Evolutionary conservation across 306 rosid genomes (phyloP).

Genomic region (Acacia crassicarpa): DNA sequence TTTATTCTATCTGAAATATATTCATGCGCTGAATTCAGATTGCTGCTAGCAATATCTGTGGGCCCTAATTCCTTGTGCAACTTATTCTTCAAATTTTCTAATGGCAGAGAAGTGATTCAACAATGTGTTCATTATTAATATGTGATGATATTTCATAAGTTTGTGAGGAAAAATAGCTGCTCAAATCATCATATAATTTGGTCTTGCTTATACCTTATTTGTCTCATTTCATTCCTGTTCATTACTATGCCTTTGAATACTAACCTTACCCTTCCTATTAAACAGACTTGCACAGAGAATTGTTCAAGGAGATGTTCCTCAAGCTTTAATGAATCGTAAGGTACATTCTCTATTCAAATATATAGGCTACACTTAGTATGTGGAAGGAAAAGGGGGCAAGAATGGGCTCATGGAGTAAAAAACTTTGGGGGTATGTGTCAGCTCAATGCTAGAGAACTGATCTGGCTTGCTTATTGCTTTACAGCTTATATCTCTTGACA

Average conservation of each 20-base stretch:
- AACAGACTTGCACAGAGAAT: conserved; percentile 98
- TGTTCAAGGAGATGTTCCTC: conserved; percentile 97
- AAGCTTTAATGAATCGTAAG: conserved; percentile 95
- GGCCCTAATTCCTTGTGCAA: neutral
- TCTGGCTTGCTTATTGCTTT: conserved; percentile 20
- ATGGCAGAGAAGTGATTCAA: neutral
- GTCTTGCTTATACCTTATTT: conserved; percentile 9
- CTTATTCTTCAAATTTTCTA: conserved; percentile 7
- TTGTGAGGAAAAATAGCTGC: neutral
- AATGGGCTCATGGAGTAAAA: conserved; percentile 12
- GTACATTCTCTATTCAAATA: conserved; percentile 48
- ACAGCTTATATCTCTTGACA: conserved; percentile 97
- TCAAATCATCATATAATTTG: conserved; percentile 12
- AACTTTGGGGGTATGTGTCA: conserved; percentile 5
- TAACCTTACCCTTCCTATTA: conserved; percentile 21
- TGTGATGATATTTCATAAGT: conserved; percentile 1
- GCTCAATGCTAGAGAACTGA: conserved; percentile 28
- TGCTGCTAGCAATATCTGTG: neutral
- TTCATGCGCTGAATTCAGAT: neutral
- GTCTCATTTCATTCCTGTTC: conserved; percentile 11
- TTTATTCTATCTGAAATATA: neutral
- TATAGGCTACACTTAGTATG: conserved; percentile 5
- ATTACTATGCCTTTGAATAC: neutral
- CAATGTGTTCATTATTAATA: neutral
- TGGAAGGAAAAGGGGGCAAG: conserved; percentile 21